Evolutionary conservation across 345 rosid genomes (phyloP), one percentile per base, ranked within the genome.

Genomic region (Aquilaria yunnanensis): DNA sequence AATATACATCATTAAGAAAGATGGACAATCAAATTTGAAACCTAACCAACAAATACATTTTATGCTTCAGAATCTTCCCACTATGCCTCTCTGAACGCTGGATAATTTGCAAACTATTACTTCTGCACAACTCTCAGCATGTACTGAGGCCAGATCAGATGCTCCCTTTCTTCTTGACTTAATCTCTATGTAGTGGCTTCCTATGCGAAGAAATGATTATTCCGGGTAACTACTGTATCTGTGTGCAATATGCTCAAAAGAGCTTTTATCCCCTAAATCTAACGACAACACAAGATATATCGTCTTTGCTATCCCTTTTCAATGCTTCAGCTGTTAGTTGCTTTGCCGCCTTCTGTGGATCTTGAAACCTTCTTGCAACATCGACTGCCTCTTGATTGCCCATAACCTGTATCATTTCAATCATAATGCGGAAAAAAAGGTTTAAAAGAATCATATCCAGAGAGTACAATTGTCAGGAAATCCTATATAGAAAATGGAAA

Each of bases 311-410:
- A 1, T 80, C 91, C 77, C 83, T 75, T 72, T 73, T 75, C 43
- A 88, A 37, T 12, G 91, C 91, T 74, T 87, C 91, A 0, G 81
- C 55, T 2, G 83, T 85, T 66, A 85, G 61, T 67, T 83, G 87
- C 77, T 85, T 88, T 1, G 96, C 89, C 59, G 96, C 96, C 75
- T 83, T 85, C 75, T 71, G 48, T 23, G 96, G 96, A 72, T 88
- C 87, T 75, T 74, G 85, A 52, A 76, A 61, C 73, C 72, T 81
- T 72, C 79, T 88, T 6, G 85, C 96, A 9, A 88, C 75, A 60
- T 88, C 87, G 53, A 85, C 68, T 9, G 91, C 96, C 72, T 85
- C 96, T 78, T 88, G 89, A 76, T 88, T 88, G 31, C 78, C 65
- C 87, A 88, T 79, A 57, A 88, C 96, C 96, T 78, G 72, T 67